Evolutionary conservation across 139 green algal species (phyloP).

Genomic region (Limnomonas spitsbergensis): DNA sequence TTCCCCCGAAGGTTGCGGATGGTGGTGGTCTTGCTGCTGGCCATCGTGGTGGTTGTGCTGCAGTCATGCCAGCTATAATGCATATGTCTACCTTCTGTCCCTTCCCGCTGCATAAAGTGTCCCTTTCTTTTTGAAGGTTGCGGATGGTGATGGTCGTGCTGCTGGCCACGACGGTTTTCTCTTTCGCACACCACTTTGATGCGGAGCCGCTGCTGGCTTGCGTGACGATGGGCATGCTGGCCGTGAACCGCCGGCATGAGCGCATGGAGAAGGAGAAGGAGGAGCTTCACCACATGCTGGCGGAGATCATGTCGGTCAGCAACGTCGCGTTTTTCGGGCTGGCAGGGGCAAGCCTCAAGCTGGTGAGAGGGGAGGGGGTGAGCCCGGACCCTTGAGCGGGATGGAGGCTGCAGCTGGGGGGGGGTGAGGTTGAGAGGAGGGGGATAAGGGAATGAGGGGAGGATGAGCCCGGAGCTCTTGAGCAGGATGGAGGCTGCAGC

Average conservation of each 20-base stretch:
- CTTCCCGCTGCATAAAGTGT: no score
- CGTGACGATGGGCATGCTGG: constrained; percentile 68
- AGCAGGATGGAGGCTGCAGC: no score
- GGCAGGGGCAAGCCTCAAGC: constrained; percentile 69
- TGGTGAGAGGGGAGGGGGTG: constrained; percentile 31
- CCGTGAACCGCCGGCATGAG: constrained; percentile 60
- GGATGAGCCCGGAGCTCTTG: no score
- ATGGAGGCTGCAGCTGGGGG: no score
- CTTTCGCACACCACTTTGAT: constrained; percentile 42
- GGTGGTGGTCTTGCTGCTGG: no score
- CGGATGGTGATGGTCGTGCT: constrained; percentile 25
- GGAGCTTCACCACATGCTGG: constrained; percentile 10
- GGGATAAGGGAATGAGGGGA: no score
- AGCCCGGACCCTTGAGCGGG: no score
- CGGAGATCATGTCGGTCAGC: constrained; percentile 55
- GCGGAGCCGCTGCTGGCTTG: constrained; percentile 84
- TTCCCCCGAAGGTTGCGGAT: no score
- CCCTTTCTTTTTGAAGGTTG: constrained; percentile 2
- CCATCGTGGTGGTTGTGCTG: no score
- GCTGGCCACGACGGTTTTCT: constrained; percentile 43
- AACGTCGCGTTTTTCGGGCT: constrained; percentile 86
- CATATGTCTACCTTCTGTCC: no score
- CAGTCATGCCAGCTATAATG: no score
- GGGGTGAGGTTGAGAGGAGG: no score
- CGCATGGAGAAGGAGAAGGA: constrained; percentile 28